phyloP scores from a whole-genome alignment of 495 filamentous ascomycete species.

The Filosporella fistucella region DNA sequence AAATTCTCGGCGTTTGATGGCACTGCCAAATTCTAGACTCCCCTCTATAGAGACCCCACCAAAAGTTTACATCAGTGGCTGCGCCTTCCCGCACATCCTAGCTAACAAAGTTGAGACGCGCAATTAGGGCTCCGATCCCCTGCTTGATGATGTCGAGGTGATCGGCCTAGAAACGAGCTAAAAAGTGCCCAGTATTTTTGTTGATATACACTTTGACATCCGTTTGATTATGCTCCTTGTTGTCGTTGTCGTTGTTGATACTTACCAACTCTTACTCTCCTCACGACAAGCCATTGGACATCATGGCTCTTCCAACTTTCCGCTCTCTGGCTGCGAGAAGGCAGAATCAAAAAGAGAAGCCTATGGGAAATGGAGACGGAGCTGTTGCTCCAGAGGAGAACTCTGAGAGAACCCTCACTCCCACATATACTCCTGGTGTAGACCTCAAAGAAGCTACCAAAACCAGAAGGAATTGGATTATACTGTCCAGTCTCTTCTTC shows the following conservation, averaged over 20 bases:
- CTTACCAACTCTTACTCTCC: not conserved
- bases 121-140: too few species aligned
- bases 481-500: constrained; percentile 65
- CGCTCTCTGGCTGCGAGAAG: constrained; percentile 16
- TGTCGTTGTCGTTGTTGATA: not conserved
- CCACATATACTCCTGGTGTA: constrained; percentile 16
- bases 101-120: too few species aligned
- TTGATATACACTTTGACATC: not conserved
- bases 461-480: constrained; percentile 46
- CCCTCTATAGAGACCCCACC: too few species aligned
- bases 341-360: constrained; percentile 12
- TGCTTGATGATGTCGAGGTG: too few species aligned
- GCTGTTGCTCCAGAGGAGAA: constrained; percentile 3
- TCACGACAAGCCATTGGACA: not conserved
- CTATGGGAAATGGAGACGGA: constrained; percentile 3
- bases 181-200: not conserved
- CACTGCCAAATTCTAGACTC: too few species aligned
- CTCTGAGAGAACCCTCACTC: constrained; percentile 13
- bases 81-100: too few species aligned
- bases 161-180: too few species aligned
- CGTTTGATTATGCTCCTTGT: not conserved
- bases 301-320: constrained; percentile 28
- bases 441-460: constrained; percentile 48
- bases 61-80: too few species aligned
- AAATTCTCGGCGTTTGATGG: too few species aligned